These are phyloP conservation scores for Vinca minor DNA, from an alignment of 257 asterid genomes.

Conservation along the genomic window DNA sequence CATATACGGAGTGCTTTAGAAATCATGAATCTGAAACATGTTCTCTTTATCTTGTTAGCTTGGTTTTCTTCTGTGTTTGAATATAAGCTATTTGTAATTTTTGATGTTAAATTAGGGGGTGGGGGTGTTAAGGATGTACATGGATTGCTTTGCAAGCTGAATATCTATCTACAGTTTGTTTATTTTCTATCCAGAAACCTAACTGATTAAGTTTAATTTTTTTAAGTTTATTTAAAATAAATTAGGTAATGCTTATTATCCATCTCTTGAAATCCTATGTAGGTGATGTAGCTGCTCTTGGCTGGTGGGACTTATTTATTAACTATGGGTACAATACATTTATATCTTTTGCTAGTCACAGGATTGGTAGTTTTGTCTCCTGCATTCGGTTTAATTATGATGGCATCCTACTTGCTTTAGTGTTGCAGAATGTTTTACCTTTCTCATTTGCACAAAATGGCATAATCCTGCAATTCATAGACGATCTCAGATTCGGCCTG, in stretches of 20 bases:
- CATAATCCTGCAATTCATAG: constrained; percentile 90
- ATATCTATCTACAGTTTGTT: neutral
- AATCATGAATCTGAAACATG: neutral
- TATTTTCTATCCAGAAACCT: neutral
- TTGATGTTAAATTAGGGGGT: too few species aligned
- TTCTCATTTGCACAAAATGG: constrained; percentile 93
- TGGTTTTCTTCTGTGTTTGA: neutral
- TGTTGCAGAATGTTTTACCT: constrained; percentile 91
- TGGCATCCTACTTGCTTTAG: constrained; percentile 32
- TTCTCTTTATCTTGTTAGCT: neutral
- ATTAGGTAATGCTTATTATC: neutral
- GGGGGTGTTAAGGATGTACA: neutral
- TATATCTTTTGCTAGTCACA: neutral
- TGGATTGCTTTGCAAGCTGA: neutral
- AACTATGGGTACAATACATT: constrained; percentile 82
- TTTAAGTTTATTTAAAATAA: constrained; percentile 5
- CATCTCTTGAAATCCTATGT: constrained; percentile 19
- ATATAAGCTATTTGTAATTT: neutral
- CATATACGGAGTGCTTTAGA: neutral
- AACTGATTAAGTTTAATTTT: neutral
- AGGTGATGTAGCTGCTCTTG: constrained; percentile 96
- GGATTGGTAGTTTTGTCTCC: constrained; percentile 13
- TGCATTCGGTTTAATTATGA: constrained; percentile 5
- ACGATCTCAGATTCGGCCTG: constrained; percentile 34
- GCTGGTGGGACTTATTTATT: constrained; percentile 98